Base-by-base conservation (phyloP, 1,284 basidiomycete genomes). In the Xerocomus alliaceus region DNA sequence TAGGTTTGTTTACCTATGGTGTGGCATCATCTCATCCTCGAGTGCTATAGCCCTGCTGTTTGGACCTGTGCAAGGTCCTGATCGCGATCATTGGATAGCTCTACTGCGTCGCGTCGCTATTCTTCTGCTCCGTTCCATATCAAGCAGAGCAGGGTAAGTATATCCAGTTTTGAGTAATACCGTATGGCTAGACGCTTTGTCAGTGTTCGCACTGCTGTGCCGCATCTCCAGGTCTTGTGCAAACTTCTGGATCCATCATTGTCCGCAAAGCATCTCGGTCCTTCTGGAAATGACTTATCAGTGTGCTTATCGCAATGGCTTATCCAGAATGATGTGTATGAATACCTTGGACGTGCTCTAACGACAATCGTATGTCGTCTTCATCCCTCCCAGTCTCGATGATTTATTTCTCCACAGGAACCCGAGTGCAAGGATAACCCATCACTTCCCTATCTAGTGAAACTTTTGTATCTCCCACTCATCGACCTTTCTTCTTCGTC, bases 21-120 rank as follows among this genome's bases (percentile, higher is more conserved):
- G 26, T 50, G 18, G 3, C 47, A 44, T 54, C 47, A 50, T 56
- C 24, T 68, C 28, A 69, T 39, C 31, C 31, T 42, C 31, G 60
- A 35, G 54, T 32, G 20, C 15, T 65, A 15, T 59, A 87, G 84
- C 76, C 44, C 64, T 76, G 4, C 69, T 90, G 7, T 80, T 82
- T 54, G 70, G 77, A 35, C 78, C 79, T 8, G 79, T 78, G 2
- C 65, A 58, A 13, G 80, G 79, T 32, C 61, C 71, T 17, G 71
- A 82, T 61, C 67, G 75, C 8, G 70, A 75, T 8, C 86, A 84
- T 60, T 91, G 88, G 86, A 65, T 85, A 15, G 79, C 84, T 4
- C 80, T 92, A 20, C 77, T 90, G 17, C 78, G 81, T 34, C 83
- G 82, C 61, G 71, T 81, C 3, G 70, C 80, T 22, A 54, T 84